phyloP scores from a whole-genome alignment of 805 yeast species.

The Teunomyces barrocoloradensis region DNA sequence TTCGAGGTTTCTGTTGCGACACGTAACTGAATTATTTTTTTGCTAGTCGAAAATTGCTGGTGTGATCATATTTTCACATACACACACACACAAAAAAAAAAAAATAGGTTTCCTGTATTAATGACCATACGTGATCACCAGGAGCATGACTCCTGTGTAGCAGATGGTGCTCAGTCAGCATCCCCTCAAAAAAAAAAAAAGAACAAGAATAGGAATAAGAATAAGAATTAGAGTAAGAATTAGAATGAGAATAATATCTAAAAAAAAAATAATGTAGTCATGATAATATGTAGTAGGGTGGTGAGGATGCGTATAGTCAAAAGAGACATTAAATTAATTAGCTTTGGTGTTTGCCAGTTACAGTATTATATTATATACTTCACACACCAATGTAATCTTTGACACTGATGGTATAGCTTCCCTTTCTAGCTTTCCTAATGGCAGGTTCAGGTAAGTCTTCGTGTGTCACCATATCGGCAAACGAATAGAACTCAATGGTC shows the following conservation, averaged over 20 bases:
- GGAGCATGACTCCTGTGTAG: too few relatives aligned
- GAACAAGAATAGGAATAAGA: too few relatives aligned
- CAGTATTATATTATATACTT: neutral
- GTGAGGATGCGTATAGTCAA: neutral
- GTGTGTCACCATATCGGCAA: constrained; percentile 27
- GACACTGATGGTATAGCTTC: constrained; percentile 17
- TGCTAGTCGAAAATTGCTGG: neutral
- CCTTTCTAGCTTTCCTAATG: constrained; percentile 4
- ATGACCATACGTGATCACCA: too few relatives aligned
- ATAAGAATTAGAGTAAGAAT: too few relatives aligned
- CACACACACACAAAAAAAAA: neutral
- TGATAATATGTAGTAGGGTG: neutral
- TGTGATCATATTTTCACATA: neutral
- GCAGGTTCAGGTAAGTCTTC: constrained; percentile 12
- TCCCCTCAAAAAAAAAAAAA: too few relatives aligned
- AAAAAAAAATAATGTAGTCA: neutral
- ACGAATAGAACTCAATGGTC: constrained; percentile 31
- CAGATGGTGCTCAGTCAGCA: too few relatives aligned
- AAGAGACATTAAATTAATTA: neutral
- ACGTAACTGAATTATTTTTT: neutral
- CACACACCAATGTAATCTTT: constrained; percentile 23
- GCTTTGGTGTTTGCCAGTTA: neutral
- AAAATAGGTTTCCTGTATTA: neutral
- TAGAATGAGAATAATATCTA: neutral
- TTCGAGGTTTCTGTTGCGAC: neutral